These are phyloP conservation scores for Aspergillus nanangensis DNA, from an alignment of 495 filamentous ascomycete species.

Conservation along the genomic window DNA sequence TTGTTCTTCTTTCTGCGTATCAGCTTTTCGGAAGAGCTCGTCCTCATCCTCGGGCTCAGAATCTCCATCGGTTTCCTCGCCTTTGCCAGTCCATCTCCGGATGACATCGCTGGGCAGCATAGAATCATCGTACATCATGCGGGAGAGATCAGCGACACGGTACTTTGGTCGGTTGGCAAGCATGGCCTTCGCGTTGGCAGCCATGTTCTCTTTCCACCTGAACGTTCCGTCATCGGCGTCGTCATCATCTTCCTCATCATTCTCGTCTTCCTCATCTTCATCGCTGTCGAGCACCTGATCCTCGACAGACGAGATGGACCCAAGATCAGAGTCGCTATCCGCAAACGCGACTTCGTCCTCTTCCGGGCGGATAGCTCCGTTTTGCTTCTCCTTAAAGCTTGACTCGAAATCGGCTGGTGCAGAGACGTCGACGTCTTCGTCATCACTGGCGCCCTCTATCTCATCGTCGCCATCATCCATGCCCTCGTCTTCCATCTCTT, in stretches of 20 bases:
- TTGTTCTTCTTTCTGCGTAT: slow-evolving; percentile 56
- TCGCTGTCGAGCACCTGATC: slow-evolving; percentile 60
- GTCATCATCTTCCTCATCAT: slow-evolving; percentile 49
- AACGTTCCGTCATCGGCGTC: slow-evolving; percentile 61
- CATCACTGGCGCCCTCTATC: slow-evolving; percentile 22
- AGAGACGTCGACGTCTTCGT: slow-evolving; percentile 38
- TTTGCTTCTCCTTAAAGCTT: slow-evolving; percentile 41
- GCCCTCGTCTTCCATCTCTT: slow-evolving; percentile 51
- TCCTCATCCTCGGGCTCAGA: slow-evolving; percentile 63
- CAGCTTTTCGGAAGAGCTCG: slow-evolving; percentile 77
- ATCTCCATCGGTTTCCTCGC: slow-evolving; percentile 22
- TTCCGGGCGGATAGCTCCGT: slow-evolving; percentile 33
- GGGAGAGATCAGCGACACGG: slow-evolving; percentile 72
- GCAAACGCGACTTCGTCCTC: slow-evolving; percentile 79
- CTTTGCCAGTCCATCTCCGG: slow-evolving; percentile 70
- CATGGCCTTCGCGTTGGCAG: slow-evolving; percentile 65
- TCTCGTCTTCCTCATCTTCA: slow-evolving; percentile 49
- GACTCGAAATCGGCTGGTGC: slow-evolving; percentile 38
- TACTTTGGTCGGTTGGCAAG: slow-evolving; percentile 65
- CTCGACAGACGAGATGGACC: slow-evolving; percentile 74
- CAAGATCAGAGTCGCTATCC: slow-evolving; percentile 92
- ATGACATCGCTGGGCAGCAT: slow-evolving; percentile 72
- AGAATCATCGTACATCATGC: slow-evolving; percentile 82
- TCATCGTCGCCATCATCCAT: slow-evolving; percentile 27
- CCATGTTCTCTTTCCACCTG: slow-evolving; percentile 84